Evolutionary conservation across 208 protist genomes (phyloP).

Genomic region (Crithidia thermophila): DNA sequence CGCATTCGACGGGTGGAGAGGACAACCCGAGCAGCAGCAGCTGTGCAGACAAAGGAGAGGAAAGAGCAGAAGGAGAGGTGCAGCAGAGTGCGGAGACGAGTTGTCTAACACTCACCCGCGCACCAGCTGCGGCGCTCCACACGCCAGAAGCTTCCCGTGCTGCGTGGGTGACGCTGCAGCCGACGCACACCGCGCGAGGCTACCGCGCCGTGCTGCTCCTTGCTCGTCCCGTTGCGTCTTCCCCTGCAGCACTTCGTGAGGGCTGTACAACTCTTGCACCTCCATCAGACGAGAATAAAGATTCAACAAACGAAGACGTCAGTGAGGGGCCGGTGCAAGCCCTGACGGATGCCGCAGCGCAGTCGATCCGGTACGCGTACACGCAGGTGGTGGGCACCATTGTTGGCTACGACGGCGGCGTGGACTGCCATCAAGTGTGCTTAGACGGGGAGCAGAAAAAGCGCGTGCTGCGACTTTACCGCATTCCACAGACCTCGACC

Average conservation of each 20-base stretch:
- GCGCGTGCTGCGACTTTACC: conserved; percentile 29
- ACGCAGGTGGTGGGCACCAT: conserved; percentile 38
- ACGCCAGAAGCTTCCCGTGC: not conserved
- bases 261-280: too few relatives aligned
- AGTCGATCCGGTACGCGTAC: conserved; percentile 7
- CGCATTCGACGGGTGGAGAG: too few relatives aligned
- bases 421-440: conserved; percentile 44
- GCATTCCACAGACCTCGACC: not conserved
- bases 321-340: too few relatives aligned
- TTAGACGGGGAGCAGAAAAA: conserved; percentile 25
- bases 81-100: not conserved
- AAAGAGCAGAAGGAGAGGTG: not conserved
- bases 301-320: too few relatives aligned
- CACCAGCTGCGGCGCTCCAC: not conserved
- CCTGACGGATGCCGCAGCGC: not conserved
- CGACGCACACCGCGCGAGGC: conserved; percentile 29
- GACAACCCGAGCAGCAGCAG: not conserved
- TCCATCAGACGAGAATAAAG: too few relatives aligned
- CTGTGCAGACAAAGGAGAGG: not conserved
- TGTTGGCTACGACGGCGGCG: conserved; percentile 63
- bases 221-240: not conserved
- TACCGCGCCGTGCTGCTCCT: conserved; percentile 32
- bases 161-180: conserved; percentile 17
- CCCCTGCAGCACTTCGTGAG: not conserved
- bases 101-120: too few relatives aligned